A percentile compares a stretch with the other conserved stretches of the same genome.
Conservation (phyloP, 73 alveolate species). For the Paramecium octaurelia region DNA sequence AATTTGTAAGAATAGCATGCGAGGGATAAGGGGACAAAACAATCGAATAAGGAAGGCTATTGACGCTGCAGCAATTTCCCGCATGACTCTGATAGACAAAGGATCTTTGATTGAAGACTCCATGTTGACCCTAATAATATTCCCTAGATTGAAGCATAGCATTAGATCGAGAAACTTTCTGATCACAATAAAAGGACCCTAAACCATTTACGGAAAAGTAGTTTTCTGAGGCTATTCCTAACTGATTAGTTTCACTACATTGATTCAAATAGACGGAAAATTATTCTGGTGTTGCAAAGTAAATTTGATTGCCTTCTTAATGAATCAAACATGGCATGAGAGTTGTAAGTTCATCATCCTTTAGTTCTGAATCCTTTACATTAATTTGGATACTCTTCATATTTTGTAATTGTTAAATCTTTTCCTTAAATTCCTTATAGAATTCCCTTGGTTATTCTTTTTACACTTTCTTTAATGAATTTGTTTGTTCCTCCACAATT, state of each 20-base stretch:
- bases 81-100: not conserved
- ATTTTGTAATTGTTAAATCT: not conserved
- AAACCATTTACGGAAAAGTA: not conserved
- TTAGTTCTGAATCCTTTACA: not conserved
- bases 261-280: not conserved
- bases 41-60: not conserved
- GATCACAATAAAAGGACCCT: conserved; percentile 4
- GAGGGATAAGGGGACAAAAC: not conserved
- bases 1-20: not conserved
- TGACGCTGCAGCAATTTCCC: not conserved
- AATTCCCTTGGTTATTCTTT: not conserved
- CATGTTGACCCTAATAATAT: not conserved
- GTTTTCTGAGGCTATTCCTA: not conserved
- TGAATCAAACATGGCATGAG: not conserved
- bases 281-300: not conserved
- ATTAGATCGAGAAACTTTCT: not conserved
- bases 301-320: not conserved
- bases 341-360: not conserved
- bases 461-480: not conserved
- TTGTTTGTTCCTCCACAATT: not conserved
- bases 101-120: not conserved
- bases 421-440: not conserved
- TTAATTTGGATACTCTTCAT: not conserved
- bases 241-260: not conserved
- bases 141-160: not conserved